Percentiles rank a stretch among this genome's conserved stretches.
These are phyloP conservation scores for Balamuthia mandrillaris DNA, from an alignment of 208 protist genomes.

Conservation along the genomic window DNA sequence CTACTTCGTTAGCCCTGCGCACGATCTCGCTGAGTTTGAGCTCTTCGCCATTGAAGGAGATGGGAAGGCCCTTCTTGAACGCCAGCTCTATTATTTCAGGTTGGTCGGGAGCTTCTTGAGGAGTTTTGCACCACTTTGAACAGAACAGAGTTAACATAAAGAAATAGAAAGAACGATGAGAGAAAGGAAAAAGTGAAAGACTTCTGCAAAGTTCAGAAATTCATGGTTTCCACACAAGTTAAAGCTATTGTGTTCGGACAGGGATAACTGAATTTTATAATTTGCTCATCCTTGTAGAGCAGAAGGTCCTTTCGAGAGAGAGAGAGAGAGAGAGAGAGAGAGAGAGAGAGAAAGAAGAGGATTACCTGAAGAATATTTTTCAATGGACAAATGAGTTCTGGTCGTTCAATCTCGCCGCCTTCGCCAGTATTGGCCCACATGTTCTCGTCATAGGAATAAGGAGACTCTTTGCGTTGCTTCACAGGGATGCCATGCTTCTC, in stretches of 20 bases:
- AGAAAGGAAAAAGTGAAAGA: not conserved
- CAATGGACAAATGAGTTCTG: too few species aligned
- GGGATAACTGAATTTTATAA: too few species aligned
- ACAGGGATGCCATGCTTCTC: conserved; percentile 56
- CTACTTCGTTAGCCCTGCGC: conserved; percentile 29
- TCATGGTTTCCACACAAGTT: too few species aligned
- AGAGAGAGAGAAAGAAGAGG: too few species aligned
- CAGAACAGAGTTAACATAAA: not conserved
- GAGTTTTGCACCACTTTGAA: conserved; percentile 41
- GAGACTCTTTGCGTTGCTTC: conserved; percentile 43
- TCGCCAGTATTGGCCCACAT: conserved; percentile 51
- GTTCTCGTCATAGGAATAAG: conserved; percentile 52
- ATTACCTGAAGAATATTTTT: too few species aligned
- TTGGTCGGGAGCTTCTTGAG: conserved; percentile 23
- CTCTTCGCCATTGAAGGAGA: not conserved
- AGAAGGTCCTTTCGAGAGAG: conserved; percentile 39
- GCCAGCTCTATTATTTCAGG: not conserved
- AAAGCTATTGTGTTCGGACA: too few species aligned
- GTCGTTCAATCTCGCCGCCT: conserved; percentile 50
- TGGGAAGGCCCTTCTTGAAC: conserved; percentile 41
- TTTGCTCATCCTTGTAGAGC: conserved; percentile 35
- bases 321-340: too few species aligned
- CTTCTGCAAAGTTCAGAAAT: too few species aligned
- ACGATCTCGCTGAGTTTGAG: conserved; percentile 46
- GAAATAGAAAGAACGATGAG: not conserved